Evolutionary conservation across 2,329 filamentous ascomycete species (phyloP).

Genomic region (Myriosclerotinia scirpicola): DNA sequence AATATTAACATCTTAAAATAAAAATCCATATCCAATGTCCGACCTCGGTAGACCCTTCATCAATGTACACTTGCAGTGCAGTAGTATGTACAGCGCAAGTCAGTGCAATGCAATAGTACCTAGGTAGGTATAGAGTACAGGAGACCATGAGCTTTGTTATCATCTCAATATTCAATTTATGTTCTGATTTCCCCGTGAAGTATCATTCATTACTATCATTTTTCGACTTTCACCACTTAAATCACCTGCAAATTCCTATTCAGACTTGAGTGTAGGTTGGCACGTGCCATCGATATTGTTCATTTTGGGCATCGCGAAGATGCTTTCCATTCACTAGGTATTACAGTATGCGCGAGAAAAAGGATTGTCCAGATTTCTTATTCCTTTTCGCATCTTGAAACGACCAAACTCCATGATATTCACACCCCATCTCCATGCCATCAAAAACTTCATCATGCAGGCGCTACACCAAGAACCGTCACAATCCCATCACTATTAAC

Average conservation of each 20-base stretch:
- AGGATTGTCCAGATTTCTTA: constrained; percentile 5
- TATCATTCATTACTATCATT: neutral
- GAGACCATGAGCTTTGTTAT: too few relatives aligned
- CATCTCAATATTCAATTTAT: neutral
- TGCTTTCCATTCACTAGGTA: constrained; percentile 11
- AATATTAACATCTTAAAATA: too few relatives aligned
- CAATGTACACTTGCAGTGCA: neutral
- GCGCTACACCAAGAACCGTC: constrained; percentile 58
- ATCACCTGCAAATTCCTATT: neutral
- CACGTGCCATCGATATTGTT: constrained; percentile 4
- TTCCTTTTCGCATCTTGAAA: constrained; percentile 16
- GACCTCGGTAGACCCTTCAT: neutral
- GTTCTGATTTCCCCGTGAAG: neutral
- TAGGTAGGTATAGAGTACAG: too few relatives aligned
- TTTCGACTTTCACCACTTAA: neutral
- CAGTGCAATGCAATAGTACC: neutral
- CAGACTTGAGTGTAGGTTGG: neutral
- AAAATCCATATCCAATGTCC: neutral
- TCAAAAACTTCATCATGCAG: constrained; percentile 2
- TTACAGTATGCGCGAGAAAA: constrained; percentile 14
- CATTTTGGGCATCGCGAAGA: constrained; percentile 16
- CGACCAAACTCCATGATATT: constrained; percentile 22
- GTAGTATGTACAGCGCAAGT: neutral
- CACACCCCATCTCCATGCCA: neutral
- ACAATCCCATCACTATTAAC: constrained; percentile 75